phyloP scores from a whole-genome alignment of 306 rosid species.

The Cucumis cinereus region DNA sequence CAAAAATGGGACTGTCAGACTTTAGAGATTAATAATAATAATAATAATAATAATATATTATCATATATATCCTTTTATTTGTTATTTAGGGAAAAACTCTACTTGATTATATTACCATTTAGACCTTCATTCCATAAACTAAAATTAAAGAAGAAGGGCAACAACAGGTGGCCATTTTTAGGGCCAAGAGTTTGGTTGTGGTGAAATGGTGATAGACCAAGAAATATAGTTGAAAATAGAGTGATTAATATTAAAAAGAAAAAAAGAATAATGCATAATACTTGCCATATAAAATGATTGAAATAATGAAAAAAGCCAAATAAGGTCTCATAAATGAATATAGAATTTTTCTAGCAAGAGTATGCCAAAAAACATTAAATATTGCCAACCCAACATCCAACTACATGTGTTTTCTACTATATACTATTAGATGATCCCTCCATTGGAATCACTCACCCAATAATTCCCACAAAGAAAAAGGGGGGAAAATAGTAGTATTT shows the following conservation, averaged over 20 bases:
- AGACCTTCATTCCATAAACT: background rate
- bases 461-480: background rate
- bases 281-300: constrained; percentile 4
- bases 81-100: no score
- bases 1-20: background rate
- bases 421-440: background rate
- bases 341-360: background rate
- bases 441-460: background rate
- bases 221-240: background rate
- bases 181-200: background rate
- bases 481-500: background rate
- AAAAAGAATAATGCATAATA: background rate
- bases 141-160: background rate
- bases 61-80: background rate
- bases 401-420: constrained; percentile 4
- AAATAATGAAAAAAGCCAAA: background rate
- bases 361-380: constrained; percentile 3
- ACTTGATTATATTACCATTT: background rate
- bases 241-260: background rate
- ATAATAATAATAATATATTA: no score
- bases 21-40: no score
- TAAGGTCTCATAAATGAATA: background rate
- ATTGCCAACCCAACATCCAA: constrained; percentile 8
- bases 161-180: background rate
- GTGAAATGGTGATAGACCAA: background rate